A percentile compares a stretch with the other conserved stretches of the same genome.
Conservation (phyloP, 192 early-diverging fungal species). For the Phycomyces nitens region DNA sequence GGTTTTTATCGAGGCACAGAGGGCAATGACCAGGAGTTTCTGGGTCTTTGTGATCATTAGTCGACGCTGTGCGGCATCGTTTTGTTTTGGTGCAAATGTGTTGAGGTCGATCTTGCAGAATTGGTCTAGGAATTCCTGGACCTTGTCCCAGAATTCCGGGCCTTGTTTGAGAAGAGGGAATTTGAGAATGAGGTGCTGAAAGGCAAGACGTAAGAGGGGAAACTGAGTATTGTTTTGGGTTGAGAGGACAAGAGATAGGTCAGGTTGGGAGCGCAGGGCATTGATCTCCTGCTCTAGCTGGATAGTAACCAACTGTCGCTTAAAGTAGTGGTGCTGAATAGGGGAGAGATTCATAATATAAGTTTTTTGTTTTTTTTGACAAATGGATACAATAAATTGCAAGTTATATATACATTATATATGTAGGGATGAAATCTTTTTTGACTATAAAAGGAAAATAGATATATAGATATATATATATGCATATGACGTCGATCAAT, state of each 20-base stretch:
- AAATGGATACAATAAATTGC: no score
- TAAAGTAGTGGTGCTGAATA: slow-evolving; percentile 51
- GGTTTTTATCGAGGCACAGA: slow-evolving; percentile 31
- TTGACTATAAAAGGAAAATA: no score
- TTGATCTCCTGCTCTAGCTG: slow-evolving; percentile 46
- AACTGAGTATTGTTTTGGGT: slow-evolving; percentile 34
- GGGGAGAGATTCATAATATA: slow-evolving; percentile 20
- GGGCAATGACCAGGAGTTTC: slow-evolving; percentile 22
- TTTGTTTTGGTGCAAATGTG: slow-evolving; percentile 16
- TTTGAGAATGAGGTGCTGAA: slow-evolving; percentile 39
- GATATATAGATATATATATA: no score
- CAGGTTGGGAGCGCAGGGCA: not conserved
- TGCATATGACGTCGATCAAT: no score
- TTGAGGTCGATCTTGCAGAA: slow-evolving; percentile 36
- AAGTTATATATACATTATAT: no score
- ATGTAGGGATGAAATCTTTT: no score
- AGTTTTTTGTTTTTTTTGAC: no score
- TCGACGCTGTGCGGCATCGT: slow-evolving; percentile 18
- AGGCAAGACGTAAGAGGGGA: slow-evolving; percentile 46
- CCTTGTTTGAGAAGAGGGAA: slow-evolving; percentile 48
- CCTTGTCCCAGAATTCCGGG: slow-evolving; percentile 43
- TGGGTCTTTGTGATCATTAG: slow-evolving; percentile 27
- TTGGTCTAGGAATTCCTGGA: slow-evolving; percentile 41
- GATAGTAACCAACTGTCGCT: slow-evolving; percentile 43
- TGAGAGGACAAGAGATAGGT: slow-evolving; percentile 22